Evolutionary conservation across 192 early-diverging fungal genomes (phyloP).

Genomic region (Mortierella claussenii): DNA sequence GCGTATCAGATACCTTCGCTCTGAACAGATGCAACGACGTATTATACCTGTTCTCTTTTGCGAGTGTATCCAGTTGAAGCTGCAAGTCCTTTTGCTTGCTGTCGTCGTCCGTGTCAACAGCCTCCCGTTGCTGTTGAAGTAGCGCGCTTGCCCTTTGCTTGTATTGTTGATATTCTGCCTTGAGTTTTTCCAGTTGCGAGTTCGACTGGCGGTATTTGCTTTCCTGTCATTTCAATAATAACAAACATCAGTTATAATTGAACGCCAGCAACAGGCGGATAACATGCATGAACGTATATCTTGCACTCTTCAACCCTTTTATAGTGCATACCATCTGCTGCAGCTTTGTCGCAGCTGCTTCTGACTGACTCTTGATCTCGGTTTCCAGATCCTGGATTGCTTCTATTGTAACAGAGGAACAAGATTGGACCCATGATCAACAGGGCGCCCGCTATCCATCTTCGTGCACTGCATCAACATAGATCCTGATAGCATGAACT

Average conservation of each 20-base stretch:
- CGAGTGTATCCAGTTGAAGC: slow-evolving; percentile 29
- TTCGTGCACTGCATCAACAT: no score
- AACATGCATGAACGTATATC: no score
- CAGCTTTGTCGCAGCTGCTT: slow-evolving; percentile 40
- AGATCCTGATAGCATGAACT: slow-evolving; percentile 9
- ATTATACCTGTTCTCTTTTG: slow-evolving; percentile 43
- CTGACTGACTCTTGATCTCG: slow-evolving; percentile 51
- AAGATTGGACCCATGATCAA: no score
- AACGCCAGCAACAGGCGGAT: no score
- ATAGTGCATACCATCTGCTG: slow-evolving; percentile 53
- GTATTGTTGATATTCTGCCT: slow-evolving; percentile 66
- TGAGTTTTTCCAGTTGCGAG: slow-evolving; percentile 55
- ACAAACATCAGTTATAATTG: background rate
- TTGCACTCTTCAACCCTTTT: background rate
- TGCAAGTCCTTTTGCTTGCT: slow-evolving; percentile 32
- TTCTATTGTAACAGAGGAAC: slow-evolving; percentile 43
- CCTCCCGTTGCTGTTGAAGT: slow-evolving; percentile 55
- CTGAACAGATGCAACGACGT: no score
- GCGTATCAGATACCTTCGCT: no score
- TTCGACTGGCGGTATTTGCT: slow-evolving; percentile 57
- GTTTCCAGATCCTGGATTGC: slow-evolving; percentile 42
- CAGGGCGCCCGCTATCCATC: no score
- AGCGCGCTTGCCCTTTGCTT: slow-evolving; percentile 63
- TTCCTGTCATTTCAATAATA: slow-evolving; percentile 34
- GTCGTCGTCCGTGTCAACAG: slow-evolving; percentile 30